Evolutionary conservation across 805 yeast species (phyloP), one percentile per base, ranked within the genome.

Genomic region (Candida vartiovaarae): DNA sequence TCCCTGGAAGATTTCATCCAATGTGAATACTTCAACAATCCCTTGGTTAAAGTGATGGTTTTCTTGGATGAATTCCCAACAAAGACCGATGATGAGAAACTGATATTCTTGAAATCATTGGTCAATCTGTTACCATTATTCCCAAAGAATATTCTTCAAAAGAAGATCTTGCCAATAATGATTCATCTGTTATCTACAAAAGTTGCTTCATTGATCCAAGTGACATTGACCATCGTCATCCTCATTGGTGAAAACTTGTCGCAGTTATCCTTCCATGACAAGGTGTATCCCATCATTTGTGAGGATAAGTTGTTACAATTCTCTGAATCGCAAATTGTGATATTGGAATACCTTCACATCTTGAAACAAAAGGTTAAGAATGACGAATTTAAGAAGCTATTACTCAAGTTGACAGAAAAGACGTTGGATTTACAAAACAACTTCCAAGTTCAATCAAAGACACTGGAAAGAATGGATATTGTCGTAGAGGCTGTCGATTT

Each of bases 61-160:
- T 82, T 84, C 53, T 62, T 91, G 37, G 97, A 91, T 57, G 93
- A 85, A 44, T 80, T 86, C 48, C 78, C 89, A 8, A 84, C 95
- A 1, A 82, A 84, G 52, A 66, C 81, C 3, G 66, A 70, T 6
- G 72, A 72, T 15, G 97, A 91, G 45, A 83, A 82, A 54, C 60
- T 75, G 25, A 67, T 78, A 1, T 88, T 88, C 57, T 68, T 90
- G 50, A 74, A 74, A 42, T 88, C 88, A 1, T 67, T 91, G 42
- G 62, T 75, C 24, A 64, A 65, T 4, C 64, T 78, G 23, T 57
- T 81, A 26, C 69, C 72, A 6, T 71, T 76, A 51, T 84, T 82
- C 55, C 89, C 91, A 3, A 68, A 46, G 20, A 35, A 44, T 9
- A 46, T 50, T 24, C 42, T 42, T 6, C 51, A 41, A 32, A 80